phyloP scores from a whole-genome alignment of 192 early-diverging fungal species.

The Pilaira anomala region DNA sequence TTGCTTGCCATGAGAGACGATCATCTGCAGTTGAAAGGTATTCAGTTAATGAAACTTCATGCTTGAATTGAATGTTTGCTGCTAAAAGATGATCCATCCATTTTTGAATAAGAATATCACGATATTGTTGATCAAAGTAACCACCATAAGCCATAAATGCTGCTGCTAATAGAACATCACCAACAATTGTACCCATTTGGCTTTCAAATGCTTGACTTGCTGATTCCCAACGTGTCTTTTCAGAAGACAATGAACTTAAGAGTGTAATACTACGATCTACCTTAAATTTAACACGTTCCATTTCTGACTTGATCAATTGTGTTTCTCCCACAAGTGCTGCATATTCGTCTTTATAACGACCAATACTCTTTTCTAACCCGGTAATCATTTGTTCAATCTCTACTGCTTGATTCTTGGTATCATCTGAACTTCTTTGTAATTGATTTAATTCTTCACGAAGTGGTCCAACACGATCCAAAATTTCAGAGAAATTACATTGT shows the following conservation, averaged over 20 bases:
- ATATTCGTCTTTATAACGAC: conserved; percentile 95
- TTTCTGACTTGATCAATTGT: conserved; percentile 85
- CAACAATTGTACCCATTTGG: conserved; percentile 98
- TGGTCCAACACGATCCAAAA: conserved; percentile 93
- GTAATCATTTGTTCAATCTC: conserved; percentile 76
- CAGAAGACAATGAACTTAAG: conserved; percentile 85
- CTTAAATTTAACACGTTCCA: conserved; percentile 88
- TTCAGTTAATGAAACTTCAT: conserved; percentile 81
- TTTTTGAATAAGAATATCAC: conserved; percentile 70
- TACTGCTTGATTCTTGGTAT: conserved; percentile 65
- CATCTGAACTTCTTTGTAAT: conserved; percentile 75
- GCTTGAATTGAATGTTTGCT: conserved; percentile 72
- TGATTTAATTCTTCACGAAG: conserved; percentile 88
- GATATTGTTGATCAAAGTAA: conserved; percentile 96
- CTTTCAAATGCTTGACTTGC: conserved; percentile 87
- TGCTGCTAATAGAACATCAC: conserved; percentile 88
- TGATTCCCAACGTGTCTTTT: conserved; percentile 89
- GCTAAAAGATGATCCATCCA: conserved; percentile 73
- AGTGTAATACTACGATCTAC: conserved; percentile 89
- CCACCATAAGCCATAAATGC: conserved; percentile 98
- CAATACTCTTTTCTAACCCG: conserved; percentile 86
- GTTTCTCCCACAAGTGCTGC: conserved; percentile 93
- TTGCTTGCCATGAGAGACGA: conserved; percentile 84
- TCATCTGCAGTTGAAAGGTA: conserved; percentile 92
- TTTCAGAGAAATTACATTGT: conserved; percentile 90